These are phyloP conservation scores for Cerioporus squamosus DNA, from an alignment of 1,284 basidiomycete species.

Conservation along the genomic window DNA sequence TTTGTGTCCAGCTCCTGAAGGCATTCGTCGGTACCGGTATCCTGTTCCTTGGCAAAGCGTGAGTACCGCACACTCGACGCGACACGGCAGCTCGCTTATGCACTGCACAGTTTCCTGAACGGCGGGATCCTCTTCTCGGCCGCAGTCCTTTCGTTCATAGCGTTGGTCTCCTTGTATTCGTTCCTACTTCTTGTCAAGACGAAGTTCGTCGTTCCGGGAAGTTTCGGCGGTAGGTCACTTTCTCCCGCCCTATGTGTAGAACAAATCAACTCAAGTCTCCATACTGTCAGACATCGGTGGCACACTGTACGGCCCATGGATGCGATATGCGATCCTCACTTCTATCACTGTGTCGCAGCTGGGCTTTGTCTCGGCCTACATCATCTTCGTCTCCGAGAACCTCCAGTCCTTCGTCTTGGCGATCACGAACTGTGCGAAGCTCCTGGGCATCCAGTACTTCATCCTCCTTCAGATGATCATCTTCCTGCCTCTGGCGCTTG, in stretches of 20 bases:
- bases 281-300: slow-evolving; percentile 85
- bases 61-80: slow-evolving; percentile 34
- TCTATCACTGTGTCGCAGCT: slow-evolving; percentile 93
- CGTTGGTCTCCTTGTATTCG: slow-evolving; percentile 89
- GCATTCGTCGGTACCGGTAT: slow-evolving; percentile 97
- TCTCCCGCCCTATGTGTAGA: not conserved
- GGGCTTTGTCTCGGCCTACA: slow-evolving; percentile 90
- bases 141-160: slow-evolving; percentile 81
- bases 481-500: slow-evolving; percentile 86
- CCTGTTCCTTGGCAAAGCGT: slow-evolving; percentile 94
- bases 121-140: slow-evolving; percentile 94
- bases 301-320: slow-evolving; percentile 88
- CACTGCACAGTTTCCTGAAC: slow-evolving; percentile 79
- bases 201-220: slow-evolving; percentile 89
- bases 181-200: slow-evolving; percentile 93
- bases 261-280: not conserved
- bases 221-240: slow-evolving; percentile 89
- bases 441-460: slow-evolving; percentile 77
- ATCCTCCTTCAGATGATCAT: slow-evolving; percentile 86
- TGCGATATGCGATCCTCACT: slow-evolving; percentile 88
- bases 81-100: slow-evolving; percentile 10
- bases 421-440: slow-evolving; percentile 77
- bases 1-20: slow-evolving; percentile 75
- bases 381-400: slow-evolving; percentile 96
- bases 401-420: slow-evolving; percentile 88